Evolutionary conservation across 2,329 filamentous ascomycete genomes (phyloP).

Genomic region (Trichoderma sp.): DNA sequence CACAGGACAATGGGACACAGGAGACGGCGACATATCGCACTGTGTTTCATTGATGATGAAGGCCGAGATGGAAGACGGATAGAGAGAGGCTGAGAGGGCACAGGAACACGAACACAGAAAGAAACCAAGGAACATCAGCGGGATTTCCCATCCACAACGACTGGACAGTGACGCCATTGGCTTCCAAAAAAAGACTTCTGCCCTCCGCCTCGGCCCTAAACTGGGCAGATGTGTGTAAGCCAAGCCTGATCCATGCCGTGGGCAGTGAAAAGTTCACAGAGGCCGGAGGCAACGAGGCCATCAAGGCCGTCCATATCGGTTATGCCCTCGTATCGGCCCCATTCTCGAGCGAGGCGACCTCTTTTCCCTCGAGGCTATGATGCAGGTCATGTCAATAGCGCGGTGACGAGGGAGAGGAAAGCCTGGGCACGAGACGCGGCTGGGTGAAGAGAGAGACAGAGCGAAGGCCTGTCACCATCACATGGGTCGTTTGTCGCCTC

Average conservation of each 20-base stretch:
- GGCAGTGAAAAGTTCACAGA: neutral
- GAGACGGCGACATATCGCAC: neutral
- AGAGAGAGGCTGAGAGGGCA: neutral
- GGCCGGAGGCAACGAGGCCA: neutral
- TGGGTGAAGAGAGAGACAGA: neutral
- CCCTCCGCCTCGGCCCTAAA: neutral
- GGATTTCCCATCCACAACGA: neutral
- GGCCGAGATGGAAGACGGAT: neutral
- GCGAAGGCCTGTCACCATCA: neutral
- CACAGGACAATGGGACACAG: neutral
- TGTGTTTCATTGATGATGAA: conserved; percentile 5
- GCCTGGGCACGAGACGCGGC: neutral
- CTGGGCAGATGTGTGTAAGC: neutral
- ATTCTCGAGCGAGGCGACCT: conserved; percentile 6
- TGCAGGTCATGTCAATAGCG: conserved; percentile 3
- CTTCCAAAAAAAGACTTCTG: conserved; percentile 25
- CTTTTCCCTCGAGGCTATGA: neutral
- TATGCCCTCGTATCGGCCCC: conserved; percentile 17
- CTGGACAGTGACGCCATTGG: conserved; percentile 14
- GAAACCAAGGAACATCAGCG: too few species aligned
- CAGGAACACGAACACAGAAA: neutral
- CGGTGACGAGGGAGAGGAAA: neutral
- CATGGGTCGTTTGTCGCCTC: conserved; percentile 7
- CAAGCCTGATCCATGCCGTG: neutral
- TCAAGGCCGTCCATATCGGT: neutral